phyloP scores from a whole-genome alignment of 2,329 filamentous ascomycete species.

The Endothia cerciana region DNA sequence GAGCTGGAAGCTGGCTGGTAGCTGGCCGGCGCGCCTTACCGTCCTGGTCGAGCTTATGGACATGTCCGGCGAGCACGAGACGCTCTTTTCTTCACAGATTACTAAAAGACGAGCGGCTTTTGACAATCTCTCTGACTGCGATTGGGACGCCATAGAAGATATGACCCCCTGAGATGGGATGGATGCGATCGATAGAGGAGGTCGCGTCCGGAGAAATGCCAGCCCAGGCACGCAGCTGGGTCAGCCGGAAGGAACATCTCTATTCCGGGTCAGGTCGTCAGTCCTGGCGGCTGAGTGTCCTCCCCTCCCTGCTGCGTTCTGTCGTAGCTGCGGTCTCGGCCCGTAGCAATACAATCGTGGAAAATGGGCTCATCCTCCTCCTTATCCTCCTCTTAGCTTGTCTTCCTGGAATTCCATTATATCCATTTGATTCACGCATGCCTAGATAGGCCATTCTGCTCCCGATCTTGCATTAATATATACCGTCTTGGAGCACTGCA shows the following conservation, averaged over 20 bases:
- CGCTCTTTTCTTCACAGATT: neutral
- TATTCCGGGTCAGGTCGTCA: neutral
- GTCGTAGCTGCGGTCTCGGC: too few relatives aligned
- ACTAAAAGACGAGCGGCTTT: neutral
- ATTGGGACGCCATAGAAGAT: too few relatives aligned
- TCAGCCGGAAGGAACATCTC: neutral
- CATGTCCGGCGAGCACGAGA: neutral
- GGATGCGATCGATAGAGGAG: neutral
- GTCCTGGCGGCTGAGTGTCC: neutral
- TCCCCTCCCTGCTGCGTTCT: too few relatives aligned
- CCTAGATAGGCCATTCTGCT: too few relatives aligned
- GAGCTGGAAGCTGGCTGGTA: neutral
- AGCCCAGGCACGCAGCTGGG: neutral
- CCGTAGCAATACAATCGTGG: too few relatives aligned
- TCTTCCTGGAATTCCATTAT: too few relatives aligned
- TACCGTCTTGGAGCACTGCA: too few relatives aligned
- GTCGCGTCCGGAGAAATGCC: neutral
- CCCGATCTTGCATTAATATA: too few relatives aligned
- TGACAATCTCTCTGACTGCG: neutral
- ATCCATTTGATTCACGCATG: too few relatives aligned
- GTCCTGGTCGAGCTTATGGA: too few relatives aligned
- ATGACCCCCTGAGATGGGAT: neutral
- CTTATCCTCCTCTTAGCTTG: too few relatives aligned
- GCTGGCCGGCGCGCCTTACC: neutral
- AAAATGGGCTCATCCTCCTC: too few relatives aligned